phyloP scores from a whole-genome alignment of 345 rosid genomes.

The Eucalyptus shirleyi region DNA sequence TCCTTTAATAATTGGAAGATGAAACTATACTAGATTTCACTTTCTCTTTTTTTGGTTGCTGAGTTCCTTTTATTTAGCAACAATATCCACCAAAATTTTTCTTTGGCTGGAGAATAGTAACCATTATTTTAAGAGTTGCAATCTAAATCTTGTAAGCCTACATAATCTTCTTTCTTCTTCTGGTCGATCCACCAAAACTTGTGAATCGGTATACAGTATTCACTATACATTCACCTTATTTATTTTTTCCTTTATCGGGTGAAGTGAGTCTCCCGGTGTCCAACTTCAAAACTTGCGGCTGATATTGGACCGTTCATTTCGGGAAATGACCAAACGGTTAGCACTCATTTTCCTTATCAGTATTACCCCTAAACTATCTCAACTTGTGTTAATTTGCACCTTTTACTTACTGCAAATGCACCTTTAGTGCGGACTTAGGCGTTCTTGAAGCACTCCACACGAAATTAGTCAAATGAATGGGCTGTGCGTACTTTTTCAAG shows the following conservation, averaged over 20 bases:
- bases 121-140: not conserved
- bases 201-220: not conserved
- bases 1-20: too few species aligned
- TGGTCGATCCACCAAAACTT: not conserved
- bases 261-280: not conserved
- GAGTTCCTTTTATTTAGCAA: not conserved
- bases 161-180: not conserved
- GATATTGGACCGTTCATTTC: not conserved
- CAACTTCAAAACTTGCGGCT: not conserved
- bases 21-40: not conserved
- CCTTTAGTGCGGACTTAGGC: not conserved
- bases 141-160: not conserved
- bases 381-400: not conserved
- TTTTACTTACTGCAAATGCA: not conserved
- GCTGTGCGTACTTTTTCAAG: not conserved
- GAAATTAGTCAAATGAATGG: not conserved
- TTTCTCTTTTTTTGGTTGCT: not conserved
- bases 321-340: not conserved
- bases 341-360: not conserved
- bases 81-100: not conserved
- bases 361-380: not conserved
- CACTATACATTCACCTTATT: not conserved
- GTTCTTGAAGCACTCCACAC: not conserved
- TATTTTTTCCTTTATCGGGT: not conserved
- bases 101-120: not conserved